Percentiles rank a stretch among this genome's conserved stretches.
Evolutionary conservation across 805 yeast species (phyloP).

Genomic region (Monosporozyma unispora): DNA sequence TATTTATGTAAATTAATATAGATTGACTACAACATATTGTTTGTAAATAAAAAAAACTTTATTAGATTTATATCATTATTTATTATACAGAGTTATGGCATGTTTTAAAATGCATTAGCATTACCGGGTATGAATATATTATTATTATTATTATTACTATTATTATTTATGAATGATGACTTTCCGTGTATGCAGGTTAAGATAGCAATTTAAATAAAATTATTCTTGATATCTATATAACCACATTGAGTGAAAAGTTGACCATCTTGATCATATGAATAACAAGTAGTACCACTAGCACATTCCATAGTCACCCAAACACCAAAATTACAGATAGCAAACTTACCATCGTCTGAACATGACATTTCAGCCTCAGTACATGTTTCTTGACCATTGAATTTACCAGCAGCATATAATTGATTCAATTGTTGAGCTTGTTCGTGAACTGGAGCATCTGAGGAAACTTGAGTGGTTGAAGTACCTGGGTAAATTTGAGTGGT

Average conservation of each 20-base stretch:
- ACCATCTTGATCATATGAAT: constrained; percentile 38
- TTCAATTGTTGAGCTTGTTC: constrained; percentile 39
- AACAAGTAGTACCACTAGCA: constrained; percentile 57
- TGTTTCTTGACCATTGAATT: constrained; percentile 35
- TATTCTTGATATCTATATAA: constrained; percentile 29
- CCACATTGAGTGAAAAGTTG: constrained; percentile 44
- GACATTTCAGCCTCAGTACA: constrained; percentile 44
- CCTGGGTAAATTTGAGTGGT: constrained; percentile 9
- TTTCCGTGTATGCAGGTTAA: not conserved
- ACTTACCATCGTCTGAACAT: constrained; percentile 42
- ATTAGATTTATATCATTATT: not conserved
- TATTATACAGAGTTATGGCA: not conserved
- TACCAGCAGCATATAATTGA: constrained; percentile 35
- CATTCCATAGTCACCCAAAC: constrained; percentile 50
- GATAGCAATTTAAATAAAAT: constrained; percentile 25
- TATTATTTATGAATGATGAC: not conserved
- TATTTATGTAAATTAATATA: not conserved
- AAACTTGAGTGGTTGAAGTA: constrained; percentile 3
- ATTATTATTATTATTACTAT: too few species aligned
- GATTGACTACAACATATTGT: too few species aligned
- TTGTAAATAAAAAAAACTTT: not conserved
- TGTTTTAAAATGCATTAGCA: not conserved
- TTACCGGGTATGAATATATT: not conserved
- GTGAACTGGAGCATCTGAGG: constrained; percentile 25
- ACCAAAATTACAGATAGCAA: constrained; percentile 47